phyloP scores from a whole-genome alignment of 768 basidiomycete species.

The Clavulina sp. region DNA sequence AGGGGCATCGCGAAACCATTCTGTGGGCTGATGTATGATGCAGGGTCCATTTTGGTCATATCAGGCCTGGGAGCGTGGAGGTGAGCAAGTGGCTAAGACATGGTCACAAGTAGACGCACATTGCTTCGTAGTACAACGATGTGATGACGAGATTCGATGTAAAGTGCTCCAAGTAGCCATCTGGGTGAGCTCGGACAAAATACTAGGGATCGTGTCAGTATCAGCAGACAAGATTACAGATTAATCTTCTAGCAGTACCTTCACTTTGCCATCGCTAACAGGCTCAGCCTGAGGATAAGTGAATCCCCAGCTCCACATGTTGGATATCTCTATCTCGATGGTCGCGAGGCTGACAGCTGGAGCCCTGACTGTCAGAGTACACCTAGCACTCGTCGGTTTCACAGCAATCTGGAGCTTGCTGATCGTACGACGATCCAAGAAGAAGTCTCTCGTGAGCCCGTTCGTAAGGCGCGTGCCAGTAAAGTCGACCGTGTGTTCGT shows the following conservation, averaged over 20 bases:
- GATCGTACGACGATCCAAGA: slow-evolving; percentile 63
- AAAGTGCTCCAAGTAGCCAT: slow-evolving; percentile 75
- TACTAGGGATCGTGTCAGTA: slow-evolving; percentile 25
- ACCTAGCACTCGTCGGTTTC: slow-evolving; percentile 59
- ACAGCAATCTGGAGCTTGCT: slow-evolving; percentile 57
- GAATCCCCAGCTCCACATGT: slow-evolving; percentile 54
- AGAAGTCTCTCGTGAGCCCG: slow-evolving; percentile 32
- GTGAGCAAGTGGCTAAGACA: background rate
- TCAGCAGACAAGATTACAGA: background rate
- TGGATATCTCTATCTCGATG: slow-evolving; percentile 51
- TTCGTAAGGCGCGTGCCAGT: slow-evolving; percentile 52
- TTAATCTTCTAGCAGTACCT: background rate
- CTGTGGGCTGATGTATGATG: slow-evolving; percentile 59
- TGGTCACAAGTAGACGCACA: slow-evolving; percentile 30
- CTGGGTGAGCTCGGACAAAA: slow-evolving; percentile 67
- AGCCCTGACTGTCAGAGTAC: slow-evolving; percentile 54
- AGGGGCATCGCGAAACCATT: slow-evolving; percentile 79
- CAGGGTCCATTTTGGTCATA: slow-evolving; percentile 54
- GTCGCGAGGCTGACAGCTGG: slow-evolving; percentile 68
- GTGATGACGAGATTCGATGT: slow-evolving; percentile 66
- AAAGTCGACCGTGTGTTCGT: slow-evolving; percentile 68
- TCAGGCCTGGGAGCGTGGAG: slow-evolving; percentile 41
- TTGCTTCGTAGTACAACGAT: slow-evolving; percentile 69
- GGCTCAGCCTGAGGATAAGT: slow-evolving; percentile 68
- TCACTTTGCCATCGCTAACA: slow-evolving; percentile 47